phyloP scores from a whole-genome alignment of 495 filamentous ascomycete species.

The Aspergillus indologenus region DNA sequence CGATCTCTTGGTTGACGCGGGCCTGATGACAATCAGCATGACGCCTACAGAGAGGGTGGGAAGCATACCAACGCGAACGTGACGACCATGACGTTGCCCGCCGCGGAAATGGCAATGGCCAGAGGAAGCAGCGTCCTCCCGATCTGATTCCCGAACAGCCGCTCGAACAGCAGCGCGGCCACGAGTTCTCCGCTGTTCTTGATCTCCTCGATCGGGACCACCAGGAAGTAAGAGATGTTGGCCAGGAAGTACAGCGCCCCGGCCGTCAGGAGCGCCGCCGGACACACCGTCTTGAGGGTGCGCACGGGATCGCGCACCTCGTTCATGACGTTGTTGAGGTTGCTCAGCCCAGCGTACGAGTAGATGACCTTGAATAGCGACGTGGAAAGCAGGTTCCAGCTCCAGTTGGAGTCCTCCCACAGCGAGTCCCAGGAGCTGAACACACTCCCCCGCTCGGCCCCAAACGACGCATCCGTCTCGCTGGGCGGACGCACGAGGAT shows the following conservation, averaged over 20 bases:
- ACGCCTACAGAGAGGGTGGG: background rate
- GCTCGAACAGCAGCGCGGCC: conserved; percentile 64
- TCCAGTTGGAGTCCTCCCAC: conserved; percentile 47
- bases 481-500: conserved; percentile 30
- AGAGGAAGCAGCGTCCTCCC: conserved; percentile 59
- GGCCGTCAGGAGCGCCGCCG: conserved; percentile 58
- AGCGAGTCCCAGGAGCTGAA: conserved; percentile 36
- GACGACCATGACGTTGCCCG: conserved; percentile 76
- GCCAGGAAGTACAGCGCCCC: conserved; percentile 63
- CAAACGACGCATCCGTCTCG: conserved; percentile 10
- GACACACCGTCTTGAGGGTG: conserved; percentile 62
- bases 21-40: conserved; percentile 40
- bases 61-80: conserved; percentile 58
- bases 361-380: conserved; percentile 73
- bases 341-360: conserved; percentile 64
- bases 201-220: conserved; percentile 66
- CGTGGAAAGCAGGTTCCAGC: conserved; percentile 53
- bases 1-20: conserved; percentile 67
- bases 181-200: conserved; percentile 65
- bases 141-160: conserved; percentile 57
- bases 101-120: conserved; percentile 63
- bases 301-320: conserved; percentile 68
- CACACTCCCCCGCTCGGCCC: background rate
- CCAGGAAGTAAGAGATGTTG: conserved; percentile 68
- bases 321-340: conserved; percentile 73